Percentiles rank a stretch among this genome's conserved stretches.
Evolutionary conservation across 192 early-diverging fungal species (phyloP).

Genomic region (Umbelopsis sp.): DNA sequence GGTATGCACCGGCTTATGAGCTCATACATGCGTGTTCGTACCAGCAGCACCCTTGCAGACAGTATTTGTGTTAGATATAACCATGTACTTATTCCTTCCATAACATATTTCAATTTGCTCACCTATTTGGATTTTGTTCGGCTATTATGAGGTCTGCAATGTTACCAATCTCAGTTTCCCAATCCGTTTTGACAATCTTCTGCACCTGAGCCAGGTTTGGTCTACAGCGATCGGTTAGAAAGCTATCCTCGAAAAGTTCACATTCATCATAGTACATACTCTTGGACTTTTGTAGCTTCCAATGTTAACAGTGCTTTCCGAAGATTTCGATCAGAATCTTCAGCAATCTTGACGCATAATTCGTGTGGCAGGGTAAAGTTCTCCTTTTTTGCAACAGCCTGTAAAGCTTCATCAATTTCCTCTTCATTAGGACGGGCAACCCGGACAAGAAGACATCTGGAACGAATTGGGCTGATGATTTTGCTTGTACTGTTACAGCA

Average conservation of each 20-base stretch:
- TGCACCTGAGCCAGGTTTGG: slow-evolving; percentile 50
- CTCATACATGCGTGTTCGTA: slow-evolving; percentile 84
- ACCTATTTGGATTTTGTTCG: slow-evolving; percentile 77
- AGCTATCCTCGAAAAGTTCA: too few species aligned
- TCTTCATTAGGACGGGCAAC: slow-evolving; percentile 76
- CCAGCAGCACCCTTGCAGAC: slow-evolving; percentile 54
- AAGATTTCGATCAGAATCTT: slow-evolving; percentile 76
- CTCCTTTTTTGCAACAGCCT: slow-evolving; percentile 83
- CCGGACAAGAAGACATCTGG: slow-evolving; percentile 87
- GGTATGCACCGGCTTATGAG: slow-evolving; percentile 91
- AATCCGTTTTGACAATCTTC: slow-evolving; percentile 74
- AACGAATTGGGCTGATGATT: slow-evolving; percentile 92
- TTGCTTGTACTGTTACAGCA: slow-evolving; percentile 88
- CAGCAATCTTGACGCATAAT: slow-evolving; percentile 70
- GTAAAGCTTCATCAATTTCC: slow-evolving; percentile 76
- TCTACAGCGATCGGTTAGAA: slow-evolving; percentile 5
- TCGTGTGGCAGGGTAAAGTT: slow-evolving; percentile 60
- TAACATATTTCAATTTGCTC: slow-evolving; percentile 15
- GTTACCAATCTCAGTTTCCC: slow-evolving; percentile 79
- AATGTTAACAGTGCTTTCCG: slow-evolving; percentile 89
- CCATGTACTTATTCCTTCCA: background rate
- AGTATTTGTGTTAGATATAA: background rate
- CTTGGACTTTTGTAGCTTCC: slow-evolving; percentile 75
- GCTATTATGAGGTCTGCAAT: slow-evolving; percentile 70
- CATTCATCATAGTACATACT: slow-evolving; percentile 48